Evolutionary conservation across 148 eudicot genomes (phyloP).

Genomic region (Vaccinium macrocarpon): DNA sequence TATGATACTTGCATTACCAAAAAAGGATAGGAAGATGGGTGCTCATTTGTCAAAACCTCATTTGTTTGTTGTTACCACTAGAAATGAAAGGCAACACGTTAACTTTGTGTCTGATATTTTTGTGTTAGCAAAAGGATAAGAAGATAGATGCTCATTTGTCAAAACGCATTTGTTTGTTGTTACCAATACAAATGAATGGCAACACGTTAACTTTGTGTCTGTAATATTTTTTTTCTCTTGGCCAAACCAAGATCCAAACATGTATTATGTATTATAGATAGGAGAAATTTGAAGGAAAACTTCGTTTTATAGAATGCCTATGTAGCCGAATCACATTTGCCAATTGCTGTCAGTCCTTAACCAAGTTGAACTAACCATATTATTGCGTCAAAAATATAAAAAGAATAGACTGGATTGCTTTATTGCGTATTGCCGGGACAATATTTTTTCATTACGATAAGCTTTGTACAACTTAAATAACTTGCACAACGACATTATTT

Average conservation of each 20-base stretch:
- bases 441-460: too few species aligned
- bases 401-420: too few species aligned
- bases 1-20: too few species aligned
- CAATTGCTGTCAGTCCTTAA: not conserved
- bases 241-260: not conserved
- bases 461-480: not conserved
- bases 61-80: not conserved
- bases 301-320: not conserved
- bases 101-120: too few species aligned
- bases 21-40: not conserved
- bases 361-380: too few species aligned
- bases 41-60: not conserved
- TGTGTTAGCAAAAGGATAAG: not conserved
- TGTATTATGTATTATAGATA: not conserved
- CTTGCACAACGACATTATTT: not conserved
- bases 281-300: not conserved
- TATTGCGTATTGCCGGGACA: too few species aligned
- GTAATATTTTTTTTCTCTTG: not conserved
- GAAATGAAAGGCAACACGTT: not conserved
- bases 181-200: not conserved
- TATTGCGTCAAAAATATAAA: too few species aligned
- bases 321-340: not conserved
- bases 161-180: not conserved
- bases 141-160: not conserved
- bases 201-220: not conserved